Base-by-base conservation (phyloP, 1,284 basidiomycete genomes). In the Trichosporon coremiiforme region DNA sequence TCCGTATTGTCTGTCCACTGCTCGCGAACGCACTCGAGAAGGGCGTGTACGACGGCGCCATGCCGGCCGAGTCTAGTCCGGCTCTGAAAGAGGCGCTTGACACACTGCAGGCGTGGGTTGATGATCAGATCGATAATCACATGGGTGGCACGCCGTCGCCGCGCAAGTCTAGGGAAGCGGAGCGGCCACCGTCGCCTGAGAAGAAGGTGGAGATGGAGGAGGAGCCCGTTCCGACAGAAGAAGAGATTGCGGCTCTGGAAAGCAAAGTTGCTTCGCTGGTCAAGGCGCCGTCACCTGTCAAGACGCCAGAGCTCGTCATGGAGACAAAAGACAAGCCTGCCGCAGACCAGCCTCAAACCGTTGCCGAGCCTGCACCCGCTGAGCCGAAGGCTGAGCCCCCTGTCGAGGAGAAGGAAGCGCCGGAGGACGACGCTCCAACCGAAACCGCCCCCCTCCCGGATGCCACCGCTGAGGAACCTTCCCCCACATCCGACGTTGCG, bases 1-100 rank as follows among this genome's bases (percentile, higher is more conserved):
- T 87, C 45, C 80, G 81, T 10, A 85, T 90, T 17, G 85, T 93
- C 64, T 87, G 90, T 7, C 90, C 90, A 3, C 93, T 91, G 77
- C 77, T 91, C 72, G 83, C 87, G 74, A 84, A 88, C 29, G 92
- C 89, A 4, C 78, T 94, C 66, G 85, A 87, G 12, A 88, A 91
- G 75, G 92, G 92, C 2, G 89, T 94, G 17, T 95, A 90, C 82
- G 88, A 89, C 5, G 63, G 35, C 33, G 57, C 20, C 15, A n/a
- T 35, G 12, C 22, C 13, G 3, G 7, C 50, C 9, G 57, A 66
- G 20, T 20, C n/a, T 20, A 50, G 64, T 1, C 66, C 65, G 20
- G 74, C 70, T 10, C 68, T 76, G 2, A 13, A 47, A 7, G 70
- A 70, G 41, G 70, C 70, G 9, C 67, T 77, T 25, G 66, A 71